Evolutionary conservation across 2,329 filamentous ascomycete species (phyloP), one percentile per base, ranked within the genome.

Genomic region (Ustulina deusta): DNA sequence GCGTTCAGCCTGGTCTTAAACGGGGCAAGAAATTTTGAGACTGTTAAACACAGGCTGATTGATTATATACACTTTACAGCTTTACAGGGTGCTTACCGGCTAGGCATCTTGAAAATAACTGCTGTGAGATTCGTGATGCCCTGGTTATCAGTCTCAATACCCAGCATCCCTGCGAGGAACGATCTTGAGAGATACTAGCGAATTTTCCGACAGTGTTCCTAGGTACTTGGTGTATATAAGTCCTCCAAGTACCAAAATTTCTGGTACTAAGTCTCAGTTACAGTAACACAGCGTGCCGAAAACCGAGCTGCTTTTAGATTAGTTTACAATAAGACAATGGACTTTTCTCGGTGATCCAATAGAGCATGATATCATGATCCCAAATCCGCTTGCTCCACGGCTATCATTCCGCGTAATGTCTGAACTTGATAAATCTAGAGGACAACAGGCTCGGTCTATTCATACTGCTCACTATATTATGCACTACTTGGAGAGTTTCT

Each of bases 1-100:
- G 3, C 20, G 6, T 34, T 56, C 40, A 49, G 61, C 61, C 34
- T 58, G 34, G 52, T 40, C 29, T 42, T 22, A 7, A 48, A 49
- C 13, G 7, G 5, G 27, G 10, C 36, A 38, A 13, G 17, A 2
- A 15, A 46, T 34, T 7, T 2, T 15, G 11, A 20, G 15, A 9
- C 17, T 49, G 11, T 17, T 29, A 6, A 13, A 20, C 22, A 44
- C 7, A 44, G 9, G 7, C 6, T 9, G 20, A 20, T 25, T 51
- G 15, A 5, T 32, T 29, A 54, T n/a, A 36, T 54, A 20, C 29
- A 20, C 9, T 54, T 22, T 34, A 13, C 36, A 54, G 2, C 9
- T 54, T 22, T 34, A 13, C 36, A 54, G 2, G 9, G 17, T 29
- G 6, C n/a, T 32, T 54, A 11, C 36, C 6, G 46, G 46, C 25